Evolutionary conservation across 441 rosid species (phyloP), one percentile per base, ranked within the genome.

Genomic region (Erodium moschatum): DNA sequence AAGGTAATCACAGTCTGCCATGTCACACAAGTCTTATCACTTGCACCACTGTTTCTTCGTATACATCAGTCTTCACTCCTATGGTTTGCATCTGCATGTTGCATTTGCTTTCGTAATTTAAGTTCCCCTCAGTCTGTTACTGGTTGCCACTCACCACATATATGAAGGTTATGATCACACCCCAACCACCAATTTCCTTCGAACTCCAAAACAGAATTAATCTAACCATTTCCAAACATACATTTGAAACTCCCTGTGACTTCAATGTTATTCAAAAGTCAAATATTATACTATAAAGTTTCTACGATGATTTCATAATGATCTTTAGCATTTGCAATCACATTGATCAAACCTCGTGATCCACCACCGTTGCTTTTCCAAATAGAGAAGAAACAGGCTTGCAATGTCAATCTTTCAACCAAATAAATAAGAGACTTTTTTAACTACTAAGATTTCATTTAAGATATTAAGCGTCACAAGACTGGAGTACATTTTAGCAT

Each of bases 311-410:
- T n/a, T 52, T 48, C 19, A 15, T n/a, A 6, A n/a, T 52, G 19
- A 52, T 52, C 19, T n/a, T 52, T 16, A 6, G 60, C 60, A 15
- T 52, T 52, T 46, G 9, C 60, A 5, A 5, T 52, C 19, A 52
- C 60, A 52, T 52, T 54, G 21, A 54, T 54, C 61, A 54, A 18
- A 54, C 21, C 9, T 54, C 61, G 24, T 54, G 61, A 54, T 15
- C 7, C 61, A 54, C 21, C 61, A 15, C 61, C 61, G 6, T 18
- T 16, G 10, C 1, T 18, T 18, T 16, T 18, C 61, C 60, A 5
- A 52, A 52, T 12, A 46, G 15, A 46, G 48, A 42, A 46, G 52
- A 10, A 15, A 15, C 19, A 52, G 60, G 15, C n/a, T 52, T 52
- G 20, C 60, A 15, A n/a, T n/a, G 15, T 52, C 13, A 52, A 52